Evolutionary conservation across 2,329 filamentous ascomycete species (phyloP), one percentile per base, ranked within the genome.

Genomic region (Ceratocystis ficicola): DNA sequence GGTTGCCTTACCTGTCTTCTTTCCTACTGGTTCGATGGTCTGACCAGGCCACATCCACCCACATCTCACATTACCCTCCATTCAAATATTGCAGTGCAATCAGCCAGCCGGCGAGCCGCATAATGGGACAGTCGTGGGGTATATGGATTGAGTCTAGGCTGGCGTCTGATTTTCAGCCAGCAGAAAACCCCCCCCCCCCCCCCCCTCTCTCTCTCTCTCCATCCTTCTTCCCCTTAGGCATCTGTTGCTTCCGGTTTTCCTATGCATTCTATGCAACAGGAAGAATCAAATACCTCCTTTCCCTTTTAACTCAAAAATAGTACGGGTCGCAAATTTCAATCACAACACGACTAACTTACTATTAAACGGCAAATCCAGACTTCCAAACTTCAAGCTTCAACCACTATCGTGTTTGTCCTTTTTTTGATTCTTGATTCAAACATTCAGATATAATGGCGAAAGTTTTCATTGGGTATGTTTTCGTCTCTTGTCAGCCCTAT

Each of bases 391-490:
- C 55, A 30, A 28, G 28, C 28, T 20, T 59, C 28, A 10, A 52
- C 25, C 15, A 59, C n/a, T 8, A 17, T n/a, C 28, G n/a, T 32
- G 32, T 59, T 59, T 30, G 28, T 3, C 17, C 28, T 36, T 59
- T 41, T 41, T 41, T 41, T 41, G 36, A 41, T 41, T 41, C 12
- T 59, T 59, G 55, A 59, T 59, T 25, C 28, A 12, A 32, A 50
- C 10, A 10, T 15, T 44, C 25, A 60, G 41, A 32, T 50, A 75
- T 73, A 76, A 96, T 96, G 92, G 87, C 91, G 68, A 96, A 96
- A 78, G 84, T 96, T 72, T 96, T 96, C 76, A 90, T 96, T 76
- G 91, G 91, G 91, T 95, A 82, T 79, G 87, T 74, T 36, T 17
- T 55, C 20, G 36, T 60, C 74, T 36, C 5, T 62, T 12, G 10